phyloP scores from a whole-genome alignment of 2,329 filamentous ascomycete species.

The Domatiomyces catenatus region DNA sequence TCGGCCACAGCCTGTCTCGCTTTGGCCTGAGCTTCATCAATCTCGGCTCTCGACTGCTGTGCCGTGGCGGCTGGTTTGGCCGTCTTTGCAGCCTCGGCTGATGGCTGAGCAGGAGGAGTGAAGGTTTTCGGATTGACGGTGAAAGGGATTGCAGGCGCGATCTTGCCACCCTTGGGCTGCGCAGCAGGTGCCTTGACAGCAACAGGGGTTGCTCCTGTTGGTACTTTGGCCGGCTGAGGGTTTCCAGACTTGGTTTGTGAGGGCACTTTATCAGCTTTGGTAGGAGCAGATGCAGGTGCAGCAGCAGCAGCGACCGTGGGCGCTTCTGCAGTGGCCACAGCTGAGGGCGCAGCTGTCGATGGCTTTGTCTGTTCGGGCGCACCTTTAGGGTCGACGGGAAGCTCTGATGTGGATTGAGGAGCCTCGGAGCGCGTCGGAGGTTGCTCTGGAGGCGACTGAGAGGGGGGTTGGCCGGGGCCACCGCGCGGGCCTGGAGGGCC shows the following conservation, averaged over 20 bases:
- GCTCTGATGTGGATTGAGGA: conserved; percentile 28
- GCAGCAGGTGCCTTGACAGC: conserved; percentile 11
- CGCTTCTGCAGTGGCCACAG: conserved; percentile 15
- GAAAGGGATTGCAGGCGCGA: conserved; percentile 32
- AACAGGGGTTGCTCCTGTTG: conserved; percentile 8
- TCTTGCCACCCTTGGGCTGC: conserved; percentile 27
- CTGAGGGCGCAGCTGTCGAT: neutral
- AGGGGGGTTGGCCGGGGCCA: conserved; percentile 20
- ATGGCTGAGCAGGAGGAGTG: conserved; percentile 21
- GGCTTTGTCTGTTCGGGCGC: conserved; percentile 18
- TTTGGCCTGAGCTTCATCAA: conserved; percentile 33
- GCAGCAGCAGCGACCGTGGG: conserved; percentile 20
- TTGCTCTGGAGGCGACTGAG: conserved; percentile 17
- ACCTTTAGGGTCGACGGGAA: conserved; percentile 27
- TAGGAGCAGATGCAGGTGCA: conserved; percentile 6
- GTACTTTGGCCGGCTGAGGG: conserved; percentile 15
- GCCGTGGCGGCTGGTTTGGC: conserved; percentile 16
- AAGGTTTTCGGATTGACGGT: conserved; percentile 23
- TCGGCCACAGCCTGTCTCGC: conserved; percentile 36
- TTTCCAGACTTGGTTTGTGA: conserved; percentile 16
- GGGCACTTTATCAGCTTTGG: neutral
- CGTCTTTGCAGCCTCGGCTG: conserved; percentile 20
- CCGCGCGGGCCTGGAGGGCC: conserved; percentile 38
- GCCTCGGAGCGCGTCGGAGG: conserved; percentile 17
- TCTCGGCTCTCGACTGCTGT: conserved; percentile 19